A percentile compares a stretch with the other conserved stretches of the same genome.
These are phyloP conservation scores for Fusarium ramigenum DNA, from an alignment of 2,329 filamentous ascomycete species.

Conservation along the genomic window DNA sequence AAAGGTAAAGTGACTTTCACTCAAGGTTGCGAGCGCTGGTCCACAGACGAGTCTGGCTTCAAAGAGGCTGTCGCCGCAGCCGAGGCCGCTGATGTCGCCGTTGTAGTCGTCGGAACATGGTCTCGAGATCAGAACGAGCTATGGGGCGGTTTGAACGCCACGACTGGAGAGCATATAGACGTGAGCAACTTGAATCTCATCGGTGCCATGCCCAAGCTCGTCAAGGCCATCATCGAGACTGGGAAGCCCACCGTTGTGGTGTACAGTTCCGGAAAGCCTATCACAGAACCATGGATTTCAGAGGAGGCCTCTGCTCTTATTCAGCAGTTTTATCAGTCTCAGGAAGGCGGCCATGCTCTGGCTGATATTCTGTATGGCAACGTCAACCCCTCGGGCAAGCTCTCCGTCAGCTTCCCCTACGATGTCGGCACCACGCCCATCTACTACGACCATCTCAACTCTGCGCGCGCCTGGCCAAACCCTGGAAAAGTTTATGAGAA, in stretches of 20 bases:
- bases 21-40: conserved; percentile 78
- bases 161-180: conserved; percentile 79
- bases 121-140: conserved; percentile 76
- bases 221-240: conserved; percentile 73
- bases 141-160: conserved; percentile 76
- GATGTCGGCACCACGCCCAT: conserved; percentile 73
- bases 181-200: conserved; percentile 71
- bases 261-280: conserved; percentile 74
- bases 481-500: conserved; percentile 64
- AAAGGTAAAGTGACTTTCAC: conserved; percentile 71
- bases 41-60: conserved; percentile 73
- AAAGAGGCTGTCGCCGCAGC: conserved; percentile 72
- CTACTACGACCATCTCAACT: conserved; percentile 79
- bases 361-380: conserved; percentile 73
- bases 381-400: conserved; percentile 72
- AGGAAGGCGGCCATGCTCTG: conserved; percentile 72
- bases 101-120: conserved; percentile 81
- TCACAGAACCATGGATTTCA: conserved; percentile 78
- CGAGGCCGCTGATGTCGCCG: conserved; percentile 73
- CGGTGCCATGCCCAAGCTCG: conserved; percentile 73
- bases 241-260: conserved; percentile 75
- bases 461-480: conserved; percentile 63
- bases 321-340: conserved; percentile 79
- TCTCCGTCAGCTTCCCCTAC: conserved; percentile 73
- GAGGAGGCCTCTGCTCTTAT: conserved; percentile 70